Base-by-base conservation (phyloP, 495 filamentous ascomycete species). In the Friedmanniomyces endolithicus region DNA sequence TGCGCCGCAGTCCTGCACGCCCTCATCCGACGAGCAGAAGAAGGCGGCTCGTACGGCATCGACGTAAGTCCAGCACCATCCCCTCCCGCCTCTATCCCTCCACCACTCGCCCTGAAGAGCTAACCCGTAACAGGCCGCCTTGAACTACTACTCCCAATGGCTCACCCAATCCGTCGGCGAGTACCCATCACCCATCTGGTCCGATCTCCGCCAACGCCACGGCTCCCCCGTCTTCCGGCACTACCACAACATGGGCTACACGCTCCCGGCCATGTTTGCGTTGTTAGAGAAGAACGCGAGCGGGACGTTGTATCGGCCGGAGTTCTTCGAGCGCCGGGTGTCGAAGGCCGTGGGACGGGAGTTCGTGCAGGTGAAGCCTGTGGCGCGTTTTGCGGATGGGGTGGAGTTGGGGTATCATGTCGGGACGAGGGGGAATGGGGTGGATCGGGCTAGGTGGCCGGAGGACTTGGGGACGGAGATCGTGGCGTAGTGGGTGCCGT, bases 111-210 rank as follows among this genome's bases (percentile, higher is more conserved):
- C 11, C 12, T 23, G 19, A 9, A 17, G 17, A 31, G 31, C 39
- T 52, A 16, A 47, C 33, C 45, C 52, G 11, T 29, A 12, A 35
- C 14, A 67, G 67, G 39, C 63, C 50, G 57, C 67, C 6, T 49
- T 69, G 31, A 69, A 69, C 55, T 68, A 69, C 49, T 69, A 69
- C 55, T 64, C 59, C 17, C 65, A 68, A 53, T 68, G 67, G 67
- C 62, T 69, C 2, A 60, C 63, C n/a, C 60, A 63, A 35, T 66
- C 63, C 50, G 57, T 60, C 34, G 67, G 67, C 24, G 50, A 44
- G 7, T 69, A 69, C 43, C 62, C 64, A 0, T 11, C 22, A 6
- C 29, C 49, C n/a, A 52, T 68, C 24, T 69, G 67, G 67, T 29
- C 65, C n/a, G 56, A 65, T 16, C 48, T 68, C 11, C 67, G 65